phyloP scores from a whole-genome alignment of 2,329 filamentous ascomycete genomes.

The Ilyonectria mors-panacis region DNA sequence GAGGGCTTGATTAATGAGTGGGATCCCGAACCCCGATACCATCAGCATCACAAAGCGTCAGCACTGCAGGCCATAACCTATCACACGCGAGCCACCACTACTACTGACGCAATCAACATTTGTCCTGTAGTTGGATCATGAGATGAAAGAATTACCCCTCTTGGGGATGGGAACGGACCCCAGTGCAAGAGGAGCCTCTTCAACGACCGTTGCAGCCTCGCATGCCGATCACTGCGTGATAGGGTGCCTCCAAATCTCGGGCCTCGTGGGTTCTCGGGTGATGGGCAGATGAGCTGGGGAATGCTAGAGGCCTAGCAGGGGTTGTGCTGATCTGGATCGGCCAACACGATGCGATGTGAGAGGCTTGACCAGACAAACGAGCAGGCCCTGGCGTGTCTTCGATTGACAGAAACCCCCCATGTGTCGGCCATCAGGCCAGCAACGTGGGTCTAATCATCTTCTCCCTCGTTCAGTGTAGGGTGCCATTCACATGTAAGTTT shows the following conservation, averaged over 20 bases:
- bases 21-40: slow-evolving; percentile 16
- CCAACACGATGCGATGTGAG: slow-evolving; percentile 29
- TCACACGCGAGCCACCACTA: slow-evolving; percentile 24
- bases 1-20: background rate
- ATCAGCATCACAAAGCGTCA: slow-evolving; percentile 5
- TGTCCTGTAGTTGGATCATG: slow-evolving; percentile 11
- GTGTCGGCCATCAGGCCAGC: slow-evolving; percentile 37
- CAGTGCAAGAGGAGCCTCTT: background rate
- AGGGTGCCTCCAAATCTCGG: slow-evolving; percentile 43
- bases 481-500: background rate
- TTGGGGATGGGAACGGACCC: slow-evolving; percentile 14
- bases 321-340: slow-evolving; percentile 47
- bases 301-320: slow-evolving; percentile 43
- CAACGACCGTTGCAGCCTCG: slow-evolving; percentile 37
- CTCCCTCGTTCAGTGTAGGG: background rate
- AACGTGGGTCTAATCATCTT: background rate
- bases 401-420: slow-evolving; percentile 29
- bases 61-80: slow-evolving; percentile 21
- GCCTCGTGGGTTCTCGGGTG: slow-evolving; percentile 46
- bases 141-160: slow-evolving; percentile 7
- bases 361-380: slow-evolving; percentile 14
- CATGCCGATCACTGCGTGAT: slow-evolving; percentile 42
- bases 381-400: slow-evolving; percentile 9
- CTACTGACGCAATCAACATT: slow-evolving; percentile 28
- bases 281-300: slow-evolving; percentile 45